Evolutionary conservation across 495 filamentous ascomycete genomes (phyloP).

Genomic region (Tuber magnatum): DNA sequence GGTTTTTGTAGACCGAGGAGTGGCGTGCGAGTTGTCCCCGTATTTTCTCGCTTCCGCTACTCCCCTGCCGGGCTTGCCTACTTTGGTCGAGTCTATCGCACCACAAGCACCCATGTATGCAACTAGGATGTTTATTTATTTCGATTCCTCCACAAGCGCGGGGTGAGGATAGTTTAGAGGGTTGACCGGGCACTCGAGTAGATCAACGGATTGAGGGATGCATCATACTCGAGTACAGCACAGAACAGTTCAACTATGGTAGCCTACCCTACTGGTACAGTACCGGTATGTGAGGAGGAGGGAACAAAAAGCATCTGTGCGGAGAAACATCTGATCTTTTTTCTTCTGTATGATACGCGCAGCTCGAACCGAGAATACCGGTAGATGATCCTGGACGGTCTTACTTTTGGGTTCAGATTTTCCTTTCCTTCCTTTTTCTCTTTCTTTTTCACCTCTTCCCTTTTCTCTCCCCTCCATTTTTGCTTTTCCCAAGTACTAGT

Average conservation of each 20-base stretch:
- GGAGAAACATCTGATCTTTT: not conserved
- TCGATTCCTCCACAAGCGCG: not conserved
- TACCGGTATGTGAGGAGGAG: not conserved
- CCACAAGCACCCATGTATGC: not conserved
- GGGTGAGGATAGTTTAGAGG: not conserved
- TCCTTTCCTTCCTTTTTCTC: not conserved
- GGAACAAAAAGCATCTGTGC: not conserved
- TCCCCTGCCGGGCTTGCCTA: not conserved
- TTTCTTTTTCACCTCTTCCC: not conserved
- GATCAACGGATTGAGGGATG: too few species aligned
- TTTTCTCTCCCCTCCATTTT: not conserved
- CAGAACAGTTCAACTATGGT: not conserved
- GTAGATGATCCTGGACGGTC: not conserved
- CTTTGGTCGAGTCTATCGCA: not conserved
- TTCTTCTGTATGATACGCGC: not conserved
- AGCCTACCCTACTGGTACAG: not conserved
- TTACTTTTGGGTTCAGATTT: not conserved
- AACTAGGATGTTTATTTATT: not conserved
- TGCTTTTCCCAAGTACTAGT: not conserved
- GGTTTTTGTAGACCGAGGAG: not conserved
- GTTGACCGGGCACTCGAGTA: not conserved
- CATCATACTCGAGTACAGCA: not conserved
- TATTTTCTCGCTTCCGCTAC: not conserved
- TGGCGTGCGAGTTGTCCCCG: not conserved
- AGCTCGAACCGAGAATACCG: not conserved